Evolutionary conservation across 208 protist species (phyloP).

Genomic region (Trypanosoma congolense): DNA sequence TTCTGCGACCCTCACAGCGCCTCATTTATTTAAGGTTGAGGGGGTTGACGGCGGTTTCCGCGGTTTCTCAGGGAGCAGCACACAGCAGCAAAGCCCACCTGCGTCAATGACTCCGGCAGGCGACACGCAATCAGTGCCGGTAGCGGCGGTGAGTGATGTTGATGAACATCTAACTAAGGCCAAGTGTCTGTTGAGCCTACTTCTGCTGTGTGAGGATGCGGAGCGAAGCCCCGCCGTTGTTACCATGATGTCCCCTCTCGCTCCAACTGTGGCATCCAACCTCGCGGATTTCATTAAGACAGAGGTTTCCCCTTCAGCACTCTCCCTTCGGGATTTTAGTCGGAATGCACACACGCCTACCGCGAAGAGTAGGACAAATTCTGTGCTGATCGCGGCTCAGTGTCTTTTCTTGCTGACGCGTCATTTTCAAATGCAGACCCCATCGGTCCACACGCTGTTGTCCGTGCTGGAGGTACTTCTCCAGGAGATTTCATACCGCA

Average conservation of each 20-base stretch:
- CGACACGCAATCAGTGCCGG: slow-evolving; percentile 1
- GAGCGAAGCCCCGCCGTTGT: slow-evolving; percentile 28
- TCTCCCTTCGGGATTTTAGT: slow-evolving; percentile 4
- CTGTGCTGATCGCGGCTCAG: slow-evolving; percentile 66
- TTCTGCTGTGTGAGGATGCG: slow-evolving; percentile 21
- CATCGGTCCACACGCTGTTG: slow-evolving; percentile 49
- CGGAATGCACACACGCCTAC: neutral
- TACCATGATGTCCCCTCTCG: slow-evolving; percentile 26
- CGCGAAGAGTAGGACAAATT: slow-evolving; percentile 26
- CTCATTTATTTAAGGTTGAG: neutral
- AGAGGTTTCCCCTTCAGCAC: slow-evolving; percentile 18
- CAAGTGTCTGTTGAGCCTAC: slow-evolving; percentile 15
- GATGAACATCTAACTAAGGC: slow-evolving; percentile 15
- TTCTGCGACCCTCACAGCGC: neutral
- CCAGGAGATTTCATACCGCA: slow-evolving; percentile 25
- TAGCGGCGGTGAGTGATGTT: neutral
- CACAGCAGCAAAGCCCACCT: slow-evolving; percentile 17
- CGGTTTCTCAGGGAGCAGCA: slow-evolving; percentile 10
- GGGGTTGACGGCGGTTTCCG: slow-evolving; percentile 4
- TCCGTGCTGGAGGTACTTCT: slow-evolving; percentile 45
- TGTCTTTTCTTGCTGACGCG: slow-evolving; percentile 79
- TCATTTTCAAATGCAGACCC: slow-evolving; percentile 77
- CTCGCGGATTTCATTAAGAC: slow-evolving; percentile 41
- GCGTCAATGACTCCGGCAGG: slow-evolving; percentile 7
- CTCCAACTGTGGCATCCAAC: slow-evolving; percentile 34